Conservation (phyloP, 192 early-diverging fungal genomes). For the Backusella mclennaniae region DNA sequence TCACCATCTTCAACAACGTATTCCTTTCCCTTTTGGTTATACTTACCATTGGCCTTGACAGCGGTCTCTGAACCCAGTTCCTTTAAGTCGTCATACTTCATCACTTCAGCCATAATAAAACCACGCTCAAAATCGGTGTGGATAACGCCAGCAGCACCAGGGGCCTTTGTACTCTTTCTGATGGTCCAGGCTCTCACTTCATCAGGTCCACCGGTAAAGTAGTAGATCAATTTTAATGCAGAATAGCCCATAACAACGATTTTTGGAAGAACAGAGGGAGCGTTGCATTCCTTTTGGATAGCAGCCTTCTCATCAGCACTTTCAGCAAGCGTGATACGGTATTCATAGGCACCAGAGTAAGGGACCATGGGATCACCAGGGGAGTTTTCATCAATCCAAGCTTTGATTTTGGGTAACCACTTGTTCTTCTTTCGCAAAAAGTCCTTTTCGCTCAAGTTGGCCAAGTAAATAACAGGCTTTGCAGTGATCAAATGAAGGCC, state of each 20-base stretch:
- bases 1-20: constrained; percentile 93
- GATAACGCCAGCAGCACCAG: constrained; percentile 91
- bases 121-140: constrained; percentile 83
- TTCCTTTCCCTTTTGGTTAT: constrained; percentile 87
- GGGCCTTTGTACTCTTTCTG: constrained; percentile 47
- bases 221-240: constrained; percentile 86
- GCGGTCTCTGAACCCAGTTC: constrained; percentile 76
- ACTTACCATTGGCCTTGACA: constrained; percentile 91
- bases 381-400: constrained; percentile 91
- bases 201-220: constrained; percentile 88
- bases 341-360: constrained; percentile 84
- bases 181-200: constrained; percentile 95
- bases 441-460: constrained; percentile 88
- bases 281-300: constrained; percentile 64
- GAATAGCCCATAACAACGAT: constrained; percentile 91
- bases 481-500: constrained; percentile 82
- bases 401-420: constrained; percentile 79
- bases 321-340: constrained; percentile 32
- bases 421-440: constrained; percentile 91
- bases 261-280: constrained; percentile 77
- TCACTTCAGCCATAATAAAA: constrained; percentile 94
- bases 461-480: constrained; percentile 94
- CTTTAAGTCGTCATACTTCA: constrained; percentile 85
- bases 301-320: constrained; percentile 53
- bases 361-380: constrained; percentile 89